These are phyloP conservation scores for Scedosporium boydii DNA, from an alignment of 2,329 filamentous ascomycete species.

Conservation along the genomic window DNA sequence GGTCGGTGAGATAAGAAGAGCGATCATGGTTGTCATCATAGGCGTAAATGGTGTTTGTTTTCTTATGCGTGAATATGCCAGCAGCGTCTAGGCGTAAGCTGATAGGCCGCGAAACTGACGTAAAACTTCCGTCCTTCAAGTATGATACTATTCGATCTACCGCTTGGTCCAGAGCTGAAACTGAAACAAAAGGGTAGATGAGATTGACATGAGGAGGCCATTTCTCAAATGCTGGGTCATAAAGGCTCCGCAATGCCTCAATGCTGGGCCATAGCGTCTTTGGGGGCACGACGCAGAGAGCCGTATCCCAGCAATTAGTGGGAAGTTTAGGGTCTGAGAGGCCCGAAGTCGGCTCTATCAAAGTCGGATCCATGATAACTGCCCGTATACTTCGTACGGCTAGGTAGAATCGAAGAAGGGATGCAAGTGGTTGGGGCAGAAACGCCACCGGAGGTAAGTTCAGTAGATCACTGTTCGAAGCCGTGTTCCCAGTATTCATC, in stretches of 20 bases:
- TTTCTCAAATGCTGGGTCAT: slow-evolving; percentile 50
- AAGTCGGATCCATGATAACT: not conserved
- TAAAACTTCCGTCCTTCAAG: slow-evolving; percentile 15
- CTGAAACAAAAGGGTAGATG: slow-evolving; percentile 53
- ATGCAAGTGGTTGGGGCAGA: no score
- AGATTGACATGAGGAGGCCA: slow-evolving; percentile 62
- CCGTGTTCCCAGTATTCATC: no score
- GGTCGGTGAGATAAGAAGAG: slow-evolving; percentile 15
- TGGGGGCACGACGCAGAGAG: slow-evolving; percentile 51
- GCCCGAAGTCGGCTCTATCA: slow-evolving; percentile 15
- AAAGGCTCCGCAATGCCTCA: slow-evolving; percentile 46
- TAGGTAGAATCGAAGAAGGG: not conserved
- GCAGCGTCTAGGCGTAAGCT: slow-evolving; percentile 27
- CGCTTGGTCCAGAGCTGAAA: slow-evolving; percentile 34
- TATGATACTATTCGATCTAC: slow-evolving; percentile 26
- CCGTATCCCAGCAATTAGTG: slow-evolving; percentile 41
- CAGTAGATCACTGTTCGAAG: no score
- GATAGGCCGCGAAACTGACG: slow-evolving; percentile 8
- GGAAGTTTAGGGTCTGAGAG: not conserved
- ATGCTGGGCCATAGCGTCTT: slow-evolving; percentile 33
- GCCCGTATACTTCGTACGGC: not conserved
- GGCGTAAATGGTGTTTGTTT: slow-evolving; percentile 40
- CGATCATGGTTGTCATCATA: slow-evolving; percentile 18
- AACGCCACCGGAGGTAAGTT: no score
- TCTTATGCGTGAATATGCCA: slow-evolving; percentile 38